A percentile compares a stretch with the other conserved stretches of the same genome.
Conservation (phyloP, 805 yeast species). For the Candida insectorum region DNA sequence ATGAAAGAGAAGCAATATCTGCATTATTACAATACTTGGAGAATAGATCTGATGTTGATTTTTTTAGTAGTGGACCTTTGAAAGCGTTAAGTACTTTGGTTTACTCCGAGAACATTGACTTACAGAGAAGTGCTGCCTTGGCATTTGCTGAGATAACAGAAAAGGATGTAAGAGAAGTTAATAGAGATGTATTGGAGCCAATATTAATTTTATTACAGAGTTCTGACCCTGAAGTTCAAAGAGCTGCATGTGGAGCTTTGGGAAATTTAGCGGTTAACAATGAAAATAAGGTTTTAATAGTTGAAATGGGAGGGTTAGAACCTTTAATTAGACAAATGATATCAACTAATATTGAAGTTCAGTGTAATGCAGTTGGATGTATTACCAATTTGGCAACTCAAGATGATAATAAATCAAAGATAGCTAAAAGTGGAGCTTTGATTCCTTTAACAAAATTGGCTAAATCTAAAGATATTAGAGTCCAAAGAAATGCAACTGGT, state of each 20-base stretch:
- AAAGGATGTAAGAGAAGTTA: constrained; percentile 88
- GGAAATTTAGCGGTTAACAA: constrained; percentile 98
- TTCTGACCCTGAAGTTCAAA: constrained; percentile 89
- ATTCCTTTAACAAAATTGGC: constrained; percentile 93
- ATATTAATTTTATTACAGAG: constrained; percentile 82
- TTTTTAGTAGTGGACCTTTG: constrained; percentile 81
- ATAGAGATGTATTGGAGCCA: constrained; percentile 90
- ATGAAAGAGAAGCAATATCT: constrained; percentile 95
- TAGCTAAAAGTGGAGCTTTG: constrained; percentile 94
- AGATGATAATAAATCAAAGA: constrained; percentile 93
- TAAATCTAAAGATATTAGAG: constrained; percentile 89
- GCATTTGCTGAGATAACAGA: constrained; percentile 99
- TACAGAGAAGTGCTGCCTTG: constrained; percentile 94
- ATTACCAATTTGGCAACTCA: constrained; percentile 97
- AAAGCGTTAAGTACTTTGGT: constrained; percentile 90
- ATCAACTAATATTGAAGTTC: constrained; percentile 95
- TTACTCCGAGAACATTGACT: constrained; percentile 89
- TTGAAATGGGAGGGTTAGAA: constrained; percentile 97
- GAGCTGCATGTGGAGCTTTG: constrained; percentile 98
- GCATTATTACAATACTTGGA: constrained; percentile 85
- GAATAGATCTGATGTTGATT: constrained; percentile 82
- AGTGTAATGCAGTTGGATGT: constrained; percentile 98
- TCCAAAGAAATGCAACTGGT: constrained; percentile 98
- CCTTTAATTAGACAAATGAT: constrained; percentile 97
- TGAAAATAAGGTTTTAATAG: constrained; percentile 88